Percentiles rank a stretch among this genome's conserved stretches.
Evolutionary conservation across 805 yeast genomes (phyloP).

Genomic region (Brettanomyces nanus): DNA sequence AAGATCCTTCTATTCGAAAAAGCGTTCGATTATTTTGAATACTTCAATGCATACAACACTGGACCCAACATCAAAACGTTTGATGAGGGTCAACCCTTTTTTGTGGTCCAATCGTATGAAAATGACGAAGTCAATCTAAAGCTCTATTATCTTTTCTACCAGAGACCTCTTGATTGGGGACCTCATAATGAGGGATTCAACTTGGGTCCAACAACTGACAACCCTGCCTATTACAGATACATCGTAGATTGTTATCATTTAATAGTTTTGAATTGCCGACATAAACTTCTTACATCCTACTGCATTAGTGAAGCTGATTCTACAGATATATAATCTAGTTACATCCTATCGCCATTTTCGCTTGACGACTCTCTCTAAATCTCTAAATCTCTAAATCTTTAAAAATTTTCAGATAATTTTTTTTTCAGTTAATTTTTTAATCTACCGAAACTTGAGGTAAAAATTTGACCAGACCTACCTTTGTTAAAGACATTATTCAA

Average conservation of each 20-base stretch:
- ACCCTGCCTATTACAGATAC: neutral
- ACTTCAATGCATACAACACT: neutral
- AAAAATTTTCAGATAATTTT: neutral
- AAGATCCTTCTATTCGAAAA: neutral
- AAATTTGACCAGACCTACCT: neutral
- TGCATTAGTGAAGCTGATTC: too few species aligned
- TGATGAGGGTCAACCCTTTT: neutral
- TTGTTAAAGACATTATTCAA: too few species aligned
- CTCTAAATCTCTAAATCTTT: too few species aligned
- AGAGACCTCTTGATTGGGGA: neutral
- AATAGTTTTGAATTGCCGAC: too few species aligned
- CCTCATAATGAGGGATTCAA: neutral
- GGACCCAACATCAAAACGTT: neutral
- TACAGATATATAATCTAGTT: too few species aligned
- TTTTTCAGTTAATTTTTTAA: neutral
- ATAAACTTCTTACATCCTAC: too few species aligned
- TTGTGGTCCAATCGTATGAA: neutral
- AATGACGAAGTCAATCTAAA: neutral
- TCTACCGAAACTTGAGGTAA: neutral
- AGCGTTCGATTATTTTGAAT: neutral
- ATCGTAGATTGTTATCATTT: too few species aligned
- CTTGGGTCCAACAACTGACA: neutral
- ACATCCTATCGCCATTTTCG: too few species aligned
- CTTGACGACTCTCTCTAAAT: too few species aligned
- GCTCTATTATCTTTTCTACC: conserved; percentile 1